Percentiles rank a stretch among this genome's conserved stretches.
These are phyloP conservation scores for Trypanosoma theileri DNA, from an alignment of 208 protist species.

Conservation along the genomic window DNA sequence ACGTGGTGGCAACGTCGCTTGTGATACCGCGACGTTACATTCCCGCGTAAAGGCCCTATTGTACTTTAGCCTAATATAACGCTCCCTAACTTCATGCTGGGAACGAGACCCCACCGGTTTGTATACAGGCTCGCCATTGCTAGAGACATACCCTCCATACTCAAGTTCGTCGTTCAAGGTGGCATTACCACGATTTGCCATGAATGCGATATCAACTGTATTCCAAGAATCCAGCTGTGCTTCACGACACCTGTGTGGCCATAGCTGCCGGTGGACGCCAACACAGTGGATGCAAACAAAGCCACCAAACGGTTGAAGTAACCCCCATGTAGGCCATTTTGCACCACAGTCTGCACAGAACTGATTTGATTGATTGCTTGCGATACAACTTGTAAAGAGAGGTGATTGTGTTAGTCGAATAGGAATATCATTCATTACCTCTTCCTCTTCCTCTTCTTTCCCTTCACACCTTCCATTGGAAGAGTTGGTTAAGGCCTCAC, in stretches of 20 bases:
- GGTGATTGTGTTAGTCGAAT: slow-evolving; percentile 41
- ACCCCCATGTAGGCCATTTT: slow-evolving; percentile 58
- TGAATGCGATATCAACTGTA: slow-evolving; percentile 48
- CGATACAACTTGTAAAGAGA: slow-evolving; percentile 45
- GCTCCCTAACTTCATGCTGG: slow-evolving; percentile 39
- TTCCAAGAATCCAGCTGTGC: slow-evolving; percentile 70
- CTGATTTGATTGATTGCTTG: slow-evolving; percentile 35
- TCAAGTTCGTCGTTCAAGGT: slow-evolving; percentile 66
- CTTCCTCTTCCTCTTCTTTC: background rate
- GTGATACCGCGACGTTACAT: slow-evolving; percentile 23
- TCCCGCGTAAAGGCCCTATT: slow-evolving; percentile 48
- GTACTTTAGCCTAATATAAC: slow-evolving; percentile 68
- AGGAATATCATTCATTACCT: background rate
- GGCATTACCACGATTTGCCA: slow-evolving; percentile 58
- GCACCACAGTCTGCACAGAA: slow-evolving; percentile 64
- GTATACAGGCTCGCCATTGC: slow-evolving; percentile 17
- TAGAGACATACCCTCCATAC: slow-evolving; percentile 38
- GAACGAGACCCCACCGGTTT: slow-evolving; percentile 43
- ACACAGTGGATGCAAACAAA: slow-evolving; percentile 82
- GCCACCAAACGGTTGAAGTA: slow-evolving; percentile 64
- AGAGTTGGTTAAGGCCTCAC: too few species aligned
- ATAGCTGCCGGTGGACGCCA: slow-evolving; percentile 72
- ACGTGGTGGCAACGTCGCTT: slow-evolving; percentile 12
- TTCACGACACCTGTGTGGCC: slow-evolving; percentile 67
- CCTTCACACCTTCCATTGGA: background rate